These are phyloP conservation scores for Septoria linicola DNA, from an alignment of 2,329 filamentous ascomycete species.

Conservation along the genomic window DNA sequence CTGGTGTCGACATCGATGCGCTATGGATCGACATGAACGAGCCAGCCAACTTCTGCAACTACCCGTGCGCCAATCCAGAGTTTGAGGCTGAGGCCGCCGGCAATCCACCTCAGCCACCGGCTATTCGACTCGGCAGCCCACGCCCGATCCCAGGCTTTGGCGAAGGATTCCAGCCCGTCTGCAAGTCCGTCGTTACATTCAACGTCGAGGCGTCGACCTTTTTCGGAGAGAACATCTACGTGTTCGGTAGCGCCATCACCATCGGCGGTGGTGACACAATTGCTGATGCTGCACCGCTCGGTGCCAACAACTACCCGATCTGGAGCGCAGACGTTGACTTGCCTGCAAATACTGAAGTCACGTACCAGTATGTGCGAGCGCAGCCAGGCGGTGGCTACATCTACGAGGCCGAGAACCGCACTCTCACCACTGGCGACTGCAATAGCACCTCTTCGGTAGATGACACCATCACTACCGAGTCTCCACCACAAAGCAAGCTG, in stretches of 20 bases:
- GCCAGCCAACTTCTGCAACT: slow-evolving; percentile 55
- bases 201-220: slow-evolving; percentile 38
- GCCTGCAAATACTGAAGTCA: slow-evolving; percentile 34
- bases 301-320: slow-evolving; percentile 37
- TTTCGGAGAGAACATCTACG: slow-evolving; percentile 39
- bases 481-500: slow-evolving; percentile 31
- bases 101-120: slow-evolving; percentile 61
- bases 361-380: slow-evolving; percentile 37
- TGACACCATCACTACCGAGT: slow-evolving; percentile 36
- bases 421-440: slow-evolving; percentile 36
- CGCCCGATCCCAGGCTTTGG: slow-evolving; percentile 69
- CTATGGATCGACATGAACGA: slow-evolving; percentile 70
- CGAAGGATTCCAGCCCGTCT: slow-evolving; percentile 61
- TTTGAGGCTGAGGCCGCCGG: slow-evolving; percentile 41
- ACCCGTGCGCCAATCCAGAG: slow-evolving; percentile 41
- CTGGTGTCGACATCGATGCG: slow-evolving; percentile 72
- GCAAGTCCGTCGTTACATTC: slow-evolving; percentile 37
- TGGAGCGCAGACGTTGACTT: slow-evolving; percentile 38
- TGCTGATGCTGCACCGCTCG: slow-evolving; percentile 32
- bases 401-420: slow-evolving; percentile 36
- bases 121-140: slow-evolving; percentile 60
- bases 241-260: slow-evolving; percentile 37
- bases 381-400: slow-evolving; percentile 36
- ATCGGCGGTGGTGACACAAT: slow-evolving; percentile 33
- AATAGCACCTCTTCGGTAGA: slow-evolving; percentile 28